Evolutionary conservation across 1,284 basidiomycete genomes (phyloP).

Genomic region (Acaromyces ingoldii): DNA sequence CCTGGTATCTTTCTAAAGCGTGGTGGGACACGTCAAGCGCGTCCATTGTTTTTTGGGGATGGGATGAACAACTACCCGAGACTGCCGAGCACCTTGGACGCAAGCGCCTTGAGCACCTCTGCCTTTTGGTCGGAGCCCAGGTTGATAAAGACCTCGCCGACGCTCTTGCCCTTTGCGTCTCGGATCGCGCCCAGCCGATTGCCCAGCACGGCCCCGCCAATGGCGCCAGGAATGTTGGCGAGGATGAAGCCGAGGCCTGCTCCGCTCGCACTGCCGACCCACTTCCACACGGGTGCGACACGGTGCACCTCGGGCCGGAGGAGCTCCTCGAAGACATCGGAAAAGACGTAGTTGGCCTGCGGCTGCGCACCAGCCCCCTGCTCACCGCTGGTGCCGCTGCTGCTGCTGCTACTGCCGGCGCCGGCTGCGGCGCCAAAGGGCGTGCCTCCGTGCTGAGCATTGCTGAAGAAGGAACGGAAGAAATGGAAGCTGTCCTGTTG

Average conservation of each 20-base stretch:
- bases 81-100: conserved; percentile 69
- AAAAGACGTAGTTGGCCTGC: conserved; percentile 37
- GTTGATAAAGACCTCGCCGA: conserved; percentile 69
- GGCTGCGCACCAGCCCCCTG: not conserved
- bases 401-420: not conserved
- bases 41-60: too few species aligned
- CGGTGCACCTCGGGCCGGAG: conserved; percentile 47
- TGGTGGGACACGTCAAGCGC: too few species aligned
- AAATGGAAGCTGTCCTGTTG: conserved; percentile 37
- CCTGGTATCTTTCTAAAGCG: too few species aligned
- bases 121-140: conserved; percentile 78
- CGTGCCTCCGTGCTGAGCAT: not conserved
- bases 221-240: conserved; percentile 26
- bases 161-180: conserved; percentile 50
- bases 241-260: conserved; percentile 45
- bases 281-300: conserved; percentile 26
- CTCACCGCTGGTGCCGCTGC: not conserved
- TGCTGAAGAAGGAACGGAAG: conserved; percentile 31
- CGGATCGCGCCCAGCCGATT: conserved; percentile 43
- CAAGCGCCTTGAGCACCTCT: conserved; percentile 71
- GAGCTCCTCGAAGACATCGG: conserved; percentile 46
- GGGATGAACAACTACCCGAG: too few species aligned
- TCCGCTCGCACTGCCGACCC: conserved; percentile 40
- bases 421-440: not conserved
- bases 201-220: conserved; percentile 46